Evolutionary conservation across 345 rosid genomes (phyloP), one percentile per base, ranked within the genome.

Genomic region (Syzygium aromaticum): DNA sequence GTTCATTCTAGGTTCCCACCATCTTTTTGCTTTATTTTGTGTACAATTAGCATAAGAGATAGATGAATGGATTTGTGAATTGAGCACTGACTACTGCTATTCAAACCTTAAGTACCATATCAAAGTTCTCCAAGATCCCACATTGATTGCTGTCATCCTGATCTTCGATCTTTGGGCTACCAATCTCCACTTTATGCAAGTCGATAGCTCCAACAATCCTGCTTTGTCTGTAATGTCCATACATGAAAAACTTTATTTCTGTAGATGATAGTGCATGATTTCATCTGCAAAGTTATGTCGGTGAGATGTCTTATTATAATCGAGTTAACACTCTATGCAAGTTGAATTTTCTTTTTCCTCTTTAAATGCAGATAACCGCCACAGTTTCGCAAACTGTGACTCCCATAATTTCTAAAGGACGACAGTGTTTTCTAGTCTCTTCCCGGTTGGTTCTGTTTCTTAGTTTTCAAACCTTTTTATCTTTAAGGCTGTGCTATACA

Each of bases 371-470:
- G 99, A 92, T 98, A 86, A 90, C 95, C 52, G 86, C 91, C 85
- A 63, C 84, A 49, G 98, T 95, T 91, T 92, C 98, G 83, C 93
- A 91, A 92, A 91, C 89, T 54, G 98, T 86, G 61, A 95, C 91
- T 59, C 94, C 97, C 21, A 93, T 90, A 51, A 89, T 93, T 86
- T 93, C 96, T 54, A 91, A 93, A 89, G 99, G 97, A 90, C 93
- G 90, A 77, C 98, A 93, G 86, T 98, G 99, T 88, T 98, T 90
- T 92, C 88, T 95, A 89, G 98, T 95, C 88, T 88, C 96, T 21
- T 85, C 92, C 88, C 95, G 98, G 99, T 96, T 91, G 85, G 54
- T 43, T 88, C 87, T 88, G 53, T 85, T 77, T 86, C 89, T 90
- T 30, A 86, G 30, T 54, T 85, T 28, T 77, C 51, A 17, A 59